These are phyloP conservation scores for Rutstroemia sp. DNA, from an alignment of 2,329 filamentous ascomycete genomes.

Conservation along the genomic window DNA sequence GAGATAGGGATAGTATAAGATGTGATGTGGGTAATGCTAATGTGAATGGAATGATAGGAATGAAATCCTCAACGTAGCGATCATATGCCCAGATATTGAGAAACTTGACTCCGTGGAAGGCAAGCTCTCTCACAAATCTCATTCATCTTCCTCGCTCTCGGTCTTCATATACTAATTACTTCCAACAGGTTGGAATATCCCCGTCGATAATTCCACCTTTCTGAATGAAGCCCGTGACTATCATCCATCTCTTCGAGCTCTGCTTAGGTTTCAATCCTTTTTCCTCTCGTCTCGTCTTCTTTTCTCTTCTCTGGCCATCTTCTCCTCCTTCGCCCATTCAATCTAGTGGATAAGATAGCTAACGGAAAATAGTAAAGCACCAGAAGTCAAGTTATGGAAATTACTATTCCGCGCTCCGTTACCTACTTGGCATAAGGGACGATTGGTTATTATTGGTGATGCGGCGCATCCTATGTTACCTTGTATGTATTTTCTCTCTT, in stretches of 20 bases:
- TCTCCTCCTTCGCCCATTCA: not conserved
- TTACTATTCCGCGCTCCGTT: slow-evolving; percentile 26
- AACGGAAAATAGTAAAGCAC: not conserved
- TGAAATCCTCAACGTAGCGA: slow-evolving; percentile 14
- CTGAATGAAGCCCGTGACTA: slow-evolving; percentile 20
- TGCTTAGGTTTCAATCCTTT: not conserved
- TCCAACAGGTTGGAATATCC: not conserved
- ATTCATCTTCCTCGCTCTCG: not conserved
- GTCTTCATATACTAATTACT: not conserved
- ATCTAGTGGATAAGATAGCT: not conserved
- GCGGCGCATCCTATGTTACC: slow-evolving; percentile 63
- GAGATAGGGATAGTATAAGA: too few species aligned
- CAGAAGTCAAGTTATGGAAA: slow-evolving; percentile 6
- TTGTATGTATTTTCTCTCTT: slow-evolving; percentile 15
- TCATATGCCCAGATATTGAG: slow-evolving; percentile 13
- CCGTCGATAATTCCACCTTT: not conserved
- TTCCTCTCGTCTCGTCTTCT: not conserved
- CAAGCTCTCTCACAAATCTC: not conserved
- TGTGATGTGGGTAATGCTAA: slow-evolving; percentile 4
- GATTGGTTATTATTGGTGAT: slow-evolving; percentile 56
- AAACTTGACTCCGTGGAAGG: not conserved
- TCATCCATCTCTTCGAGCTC: not conserved
- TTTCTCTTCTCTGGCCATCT: not conserved
- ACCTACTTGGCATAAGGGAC: slow-evolving; percentile 44
- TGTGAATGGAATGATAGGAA: slow-evolving; percentile 11